Conservation (phyloP, 169 alveolate species). For the Toxoplasma gondii region DNA sequence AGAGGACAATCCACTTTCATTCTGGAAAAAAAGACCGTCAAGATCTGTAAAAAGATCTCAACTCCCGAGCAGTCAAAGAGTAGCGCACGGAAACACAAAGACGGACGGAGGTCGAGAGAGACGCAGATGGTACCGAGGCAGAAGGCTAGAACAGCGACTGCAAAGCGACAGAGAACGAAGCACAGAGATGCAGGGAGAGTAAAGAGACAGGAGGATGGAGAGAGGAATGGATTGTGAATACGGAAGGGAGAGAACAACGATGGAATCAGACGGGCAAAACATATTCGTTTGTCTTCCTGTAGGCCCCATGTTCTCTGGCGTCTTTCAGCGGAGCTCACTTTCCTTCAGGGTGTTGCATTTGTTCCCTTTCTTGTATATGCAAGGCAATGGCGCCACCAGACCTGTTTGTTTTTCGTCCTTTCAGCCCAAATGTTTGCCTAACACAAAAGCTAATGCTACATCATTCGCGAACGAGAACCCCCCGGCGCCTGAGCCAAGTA, state of each 20-base stretch:
- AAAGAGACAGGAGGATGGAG: neutral
- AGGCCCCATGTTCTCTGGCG: neutral
- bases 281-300: neutral
- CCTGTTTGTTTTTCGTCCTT: too few relatives aligned
- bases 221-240: neutral
- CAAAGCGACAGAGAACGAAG: neutral
- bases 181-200: neutral
- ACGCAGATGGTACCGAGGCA: too few relatives aligned
- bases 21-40: neutral
- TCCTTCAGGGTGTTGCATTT: too few relatives aligned
- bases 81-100: neutral
- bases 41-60: neutral
- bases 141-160: neutral
- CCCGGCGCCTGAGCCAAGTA: too few relatives aligned
- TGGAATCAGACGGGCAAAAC: neutral
- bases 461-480: too few relatives aligned
- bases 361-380: too few relatives aligned
- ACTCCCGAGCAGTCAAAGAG: neutral
- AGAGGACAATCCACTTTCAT: too few relatives aligned
- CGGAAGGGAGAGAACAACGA: neutral
- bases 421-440: too few relatives aligned
- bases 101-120: neutral
- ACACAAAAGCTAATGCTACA: too few relatives aligned
- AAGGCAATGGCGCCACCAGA: too few relatives aligned
- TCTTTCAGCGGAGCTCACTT: too few relatives aligned